Evolutionary conservation across 768 basidiomycete genomes (phyloP), one percentile per base, ranked within the genome.

Genomic region (Trametes sanguinea): DNA sequence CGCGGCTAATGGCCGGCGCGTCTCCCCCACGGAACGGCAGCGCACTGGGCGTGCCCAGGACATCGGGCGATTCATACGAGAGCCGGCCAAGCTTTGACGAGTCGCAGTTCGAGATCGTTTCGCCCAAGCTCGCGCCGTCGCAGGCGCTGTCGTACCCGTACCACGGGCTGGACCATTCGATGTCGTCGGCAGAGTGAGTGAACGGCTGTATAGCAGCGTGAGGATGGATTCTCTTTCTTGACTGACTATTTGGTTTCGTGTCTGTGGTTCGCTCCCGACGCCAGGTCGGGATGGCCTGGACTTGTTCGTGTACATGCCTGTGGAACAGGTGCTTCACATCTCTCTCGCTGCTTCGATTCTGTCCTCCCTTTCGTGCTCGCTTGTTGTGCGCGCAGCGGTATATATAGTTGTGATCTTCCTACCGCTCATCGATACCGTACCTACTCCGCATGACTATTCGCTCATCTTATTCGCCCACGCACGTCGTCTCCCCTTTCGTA

Each of bases 31-130:
- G 45, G 78, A 79, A 47, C 80, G 68, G 65, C 62, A 66, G 56
- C 67, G 70, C 37, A 60, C 68, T 67, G 40, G 68, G 46, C 55
- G 66, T 63, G 65, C 73, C 37, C 60, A 77, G 61, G 51, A 68
- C 45, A 73, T 76, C 77, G 66, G 70, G 75, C 51, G 81, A 81
- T 42, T 81, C 81, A 58, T 62, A 66, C 58, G 77, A 75, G 51
- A 79, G 78, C 59, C 75, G 80, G 22, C 79, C 80, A 40, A 87
- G 84, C 69, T 80, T 86, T 60, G 87, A 90, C 67, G 78, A 76
- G 13, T 84, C 85, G 14, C 85, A 87, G 68, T 88, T 88, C 68
- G 88, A 89, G 74, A 81, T 87, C 40, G 80, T 88, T 1, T 71
- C 72, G 29, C 66, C 86, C 43, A 80, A 80, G 73, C 75, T 75